These are phyloP conservation scores for Guadua angustifolia DNA, from an alignment of 176 grass and related monocot species.

Conservation along the genomic window DNA sequence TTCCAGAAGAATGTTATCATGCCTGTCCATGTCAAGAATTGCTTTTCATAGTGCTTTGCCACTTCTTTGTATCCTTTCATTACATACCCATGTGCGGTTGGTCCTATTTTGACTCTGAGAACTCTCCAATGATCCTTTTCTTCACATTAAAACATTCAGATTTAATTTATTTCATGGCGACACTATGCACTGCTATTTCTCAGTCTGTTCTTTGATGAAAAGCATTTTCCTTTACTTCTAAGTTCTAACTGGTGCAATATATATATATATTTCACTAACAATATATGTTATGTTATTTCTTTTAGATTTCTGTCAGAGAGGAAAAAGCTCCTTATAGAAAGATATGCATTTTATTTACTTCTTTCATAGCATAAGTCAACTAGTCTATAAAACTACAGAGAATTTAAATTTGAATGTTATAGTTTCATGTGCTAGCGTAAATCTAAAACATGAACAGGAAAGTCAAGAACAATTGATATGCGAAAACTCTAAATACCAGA, in stretches of 20 bases:
- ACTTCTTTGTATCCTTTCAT: conserved; percentile 26
- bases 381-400: not conserved
- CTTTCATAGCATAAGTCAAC: not conserved
- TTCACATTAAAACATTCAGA: not conserved
- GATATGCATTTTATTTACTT: not conserved
- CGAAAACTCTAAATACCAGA: conserved; percentile 10
- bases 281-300: not conserved
- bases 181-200: not conserved
- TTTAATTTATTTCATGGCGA: not conserved
- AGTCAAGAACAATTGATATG: not conserved
- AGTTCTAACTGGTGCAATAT: not conserved
- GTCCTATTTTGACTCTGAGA: not conserved
- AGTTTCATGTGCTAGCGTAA: not conserved
- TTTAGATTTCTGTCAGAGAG: not conserved
- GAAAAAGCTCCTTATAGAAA: not conserved
- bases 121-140: not conserved
- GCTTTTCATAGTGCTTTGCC: conserved; percentile 15
- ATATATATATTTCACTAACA: not conserved
- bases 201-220: not conserved
- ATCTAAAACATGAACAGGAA: conserved; percentile 22
- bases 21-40: not conserved
- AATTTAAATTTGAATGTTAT: not conserved
- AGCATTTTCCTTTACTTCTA: conserved; percentile 19
- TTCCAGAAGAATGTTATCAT: conserved; percentile 20
- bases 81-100: conserved; percentile 4